These are phyloP conservation scores for Saccharomyces hybrid DNA, from an alignment of 1,139 yeast genomes.

Conservation along the genomic window DNA sequence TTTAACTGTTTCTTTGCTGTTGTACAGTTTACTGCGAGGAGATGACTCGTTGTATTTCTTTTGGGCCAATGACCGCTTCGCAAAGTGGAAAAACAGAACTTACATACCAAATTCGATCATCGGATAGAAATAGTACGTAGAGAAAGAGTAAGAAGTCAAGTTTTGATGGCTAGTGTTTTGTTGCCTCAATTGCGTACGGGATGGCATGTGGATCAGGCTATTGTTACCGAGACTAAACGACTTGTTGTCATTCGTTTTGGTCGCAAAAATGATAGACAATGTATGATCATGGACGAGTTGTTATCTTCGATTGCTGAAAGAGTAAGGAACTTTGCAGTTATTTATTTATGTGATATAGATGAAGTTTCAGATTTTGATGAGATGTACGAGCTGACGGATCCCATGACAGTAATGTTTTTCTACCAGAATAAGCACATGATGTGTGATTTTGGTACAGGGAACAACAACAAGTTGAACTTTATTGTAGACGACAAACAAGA, in stretches of 20 bases:
- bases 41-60: neutral
- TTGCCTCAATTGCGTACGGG: conserved; percentile 84
- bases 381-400: conserved; percentile 85
- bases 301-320: conserved; percentile 73
- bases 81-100: neutral
- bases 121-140: neutral
- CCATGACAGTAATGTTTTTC: conserved; percentile 89
- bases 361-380: conserved; percentile 86
- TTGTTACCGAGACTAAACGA: conserved; percentile 73
- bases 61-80: neutral
- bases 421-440: conserved; percentile 92
- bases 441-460: conserved; percentile 98
- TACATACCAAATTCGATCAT: neutral
- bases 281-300: conserved; percentile 87
- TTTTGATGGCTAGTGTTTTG: conserved; percentile 72
- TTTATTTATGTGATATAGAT: conserved; percentile 82
- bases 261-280: conserved; percentile 60
- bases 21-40: neutral
- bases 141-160: neutral
- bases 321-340: conserved; percentile 78
- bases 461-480: conserved; percentile 88
- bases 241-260: conserved; percentile 88
- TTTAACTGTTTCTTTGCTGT: neutral
- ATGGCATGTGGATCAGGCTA: conserved; percentile 97
- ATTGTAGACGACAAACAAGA: conserved; percentile 75